Conservation (phyloP, 2,329 filamentous ascomycete species). For the Phialocephala subalpina region DNA sequence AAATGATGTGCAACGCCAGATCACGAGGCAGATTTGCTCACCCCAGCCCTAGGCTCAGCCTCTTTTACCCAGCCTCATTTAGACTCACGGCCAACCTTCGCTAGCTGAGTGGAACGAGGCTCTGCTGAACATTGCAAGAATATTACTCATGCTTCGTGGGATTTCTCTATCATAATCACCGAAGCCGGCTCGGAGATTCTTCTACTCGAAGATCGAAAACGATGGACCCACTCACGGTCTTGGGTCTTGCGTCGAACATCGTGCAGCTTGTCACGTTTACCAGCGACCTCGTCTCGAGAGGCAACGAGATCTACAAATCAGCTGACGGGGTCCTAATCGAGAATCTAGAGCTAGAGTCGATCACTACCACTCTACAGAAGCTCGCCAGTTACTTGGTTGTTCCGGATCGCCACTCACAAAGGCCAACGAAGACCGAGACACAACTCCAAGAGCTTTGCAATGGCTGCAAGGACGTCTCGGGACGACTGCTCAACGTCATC, state of each 20-base stretch:
- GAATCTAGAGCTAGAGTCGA: constrained; percentile 20
- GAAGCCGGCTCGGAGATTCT: too few relatives aligned
- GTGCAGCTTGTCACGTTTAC: constrained; percentile 25
- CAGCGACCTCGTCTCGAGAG: constrained; percentile 16
- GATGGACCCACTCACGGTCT: constrained; percentile 25
- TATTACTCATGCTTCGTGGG: too few relatives aligned
- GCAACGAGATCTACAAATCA: constrained; percentile 11
- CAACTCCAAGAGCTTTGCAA: constrained; percentile 14
- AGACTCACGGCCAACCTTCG: too few relatives aligned
- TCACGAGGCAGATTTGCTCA: too few relatives aligned
- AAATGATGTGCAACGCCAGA: too few relatives aligned
- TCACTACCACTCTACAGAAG: constrained; percentile 10
- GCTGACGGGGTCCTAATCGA: constrained; percentile 19
- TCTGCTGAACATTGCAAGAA: too few relatives aligned
- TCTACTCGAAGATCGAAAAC: background rate
- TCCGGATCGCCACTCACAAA: background rate
- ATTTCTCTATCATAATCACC: too few relatives aligned
- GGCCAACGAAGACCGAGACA: background rate
- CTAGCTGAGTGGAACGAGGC: too few relatives aligned
- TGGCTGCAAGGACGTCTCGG: constrained; percentile 15
- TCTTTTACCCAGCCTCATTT: too few relatives aligned
- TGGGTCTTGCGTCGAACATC: constrained; percentile 19
- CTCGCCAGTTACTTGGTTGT: constrained; percentile 10
- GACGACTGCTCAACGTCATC: constrained; percentile 16
- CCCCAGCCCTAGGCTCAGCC: too few relatives aligned